These are phyloP conservation scores for Erigeron philadelphicus DNA, from an alignment of 140 eudicot genomes.

Conservation along the genomic window DNA sequence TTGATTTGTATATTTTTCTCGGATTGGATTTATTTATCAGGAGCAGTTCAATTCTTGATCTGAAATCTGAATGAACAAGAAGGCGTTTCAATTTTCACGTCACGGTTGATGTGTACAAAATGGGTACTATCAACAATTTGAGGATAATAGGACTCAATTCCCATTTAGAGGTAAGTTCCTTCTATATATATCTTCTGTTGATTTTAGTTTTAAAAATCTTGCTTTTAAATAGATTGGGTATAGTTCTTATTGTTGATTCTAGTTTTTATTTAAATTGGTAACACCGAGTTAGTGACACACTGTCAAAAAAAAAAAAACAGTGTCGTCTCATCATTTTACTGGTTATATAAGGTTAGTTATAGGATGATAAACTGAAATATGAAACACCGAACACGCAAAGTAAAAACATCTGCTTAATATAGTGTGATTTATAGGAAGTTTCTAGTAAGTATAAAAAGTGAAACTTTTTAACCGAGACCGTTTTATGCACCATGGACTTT, in stretches of 20 bases:
- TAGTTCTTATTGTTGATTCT: too few species aligned
- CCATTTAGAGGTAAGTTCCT: constrained; percentile 33
- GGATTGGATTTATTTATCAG: background rate
- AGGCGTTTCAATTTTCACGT: constrained; percentile 1
- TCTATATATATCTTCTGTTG: background rate
- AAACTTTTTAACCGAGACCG: background rate
- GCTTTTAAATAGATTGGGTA: too few species aligned
- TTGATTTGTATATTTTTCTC: constrained; percentile 13
- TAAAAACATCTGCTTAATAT: too few species aligned
- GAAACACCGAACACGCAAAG: too few species aligned
- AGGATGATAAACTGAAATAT: too few species aligned
- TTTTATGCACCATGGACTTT: background rate
- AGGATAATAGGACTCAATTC: constrained; percentile 27
- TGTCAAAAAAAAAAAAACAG: too few species aligned
- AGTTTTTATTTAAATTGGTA: too few species aligned
- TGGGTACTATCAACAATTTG: constrained; percentile 27
- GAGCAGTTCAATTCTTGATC: constrained; percentile 25
- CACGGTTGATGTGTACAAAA: constrained; percentile 8
- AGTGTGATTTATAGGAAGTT: background rate
- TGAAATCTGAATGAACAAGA: constrained; percentile 25
- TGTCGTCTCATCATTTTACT: too few species aligned
- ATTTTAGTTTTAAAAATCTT: too few species aligned
- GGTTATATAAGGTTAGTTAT: too few species aligned
- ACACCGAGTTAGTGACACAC: too few species aligned
- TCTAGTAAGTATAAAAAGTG: too few species aligned